Percentiles rank a stretch among this genome's conserved stretches.
These are phyloP conservation scores for Inonotus obliquus DNA, from an alignment of 1,284 basidiomycete genomes.

Conservation along the genomic window DNA sequence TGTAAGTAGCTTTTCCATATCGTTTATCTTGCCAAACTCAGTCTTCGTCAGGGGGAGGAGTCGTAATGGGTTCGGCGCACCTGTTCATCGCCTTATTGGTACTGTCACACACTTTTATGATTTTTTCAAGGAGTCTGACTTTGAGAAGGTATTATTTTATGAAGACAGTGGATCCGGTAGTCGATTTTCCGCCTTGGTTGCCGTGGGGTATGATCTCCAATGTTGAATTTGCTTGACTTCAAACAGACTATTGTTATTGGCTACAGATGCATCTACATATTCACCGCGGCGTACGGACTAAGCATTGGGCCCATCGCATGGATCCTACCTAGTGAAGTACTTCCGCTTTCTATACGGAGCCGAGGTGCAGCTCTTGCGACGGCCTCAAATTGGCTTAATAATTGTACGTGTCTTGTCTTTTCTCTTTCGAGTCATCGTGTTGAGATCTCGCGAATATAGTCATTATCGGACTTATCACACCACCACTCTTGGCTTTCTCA, in stretches of 20 bases:
- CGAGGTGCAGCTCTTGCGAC: conserved; percentile 83
- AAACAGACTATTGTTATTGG: conserved; percentile 1
- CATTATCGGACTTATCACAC: conserved; percentile 76
- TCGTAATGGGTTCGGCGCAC: conserved; percentile 70
- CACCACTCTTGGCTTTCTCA: conserved; percentile 61
- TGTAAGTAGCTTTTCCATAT: conserved; percentile 29
- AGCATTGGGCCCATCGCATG: conserved; percentile 86
- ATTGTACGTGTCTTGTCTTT: conserved; percentile 45
- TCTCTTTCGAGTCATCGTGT: conserved; percentile 22
- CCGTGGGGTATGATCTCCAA: conserved; percentile 48
- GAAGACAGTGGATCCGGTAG: conserved; percentile 53
- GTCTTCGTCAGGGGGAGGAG: conserved; percentile 49
- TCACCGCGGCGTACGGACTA: conserved; percentile 78
- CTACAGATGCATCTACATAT: conserved; percentile 63
- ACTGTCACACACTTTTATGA: conserved; percentile 11
- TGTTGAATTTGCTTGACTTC: conserved; percentile 1
- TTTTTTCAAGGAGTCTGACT: neutral
- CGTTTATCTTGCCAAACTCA: neutral
- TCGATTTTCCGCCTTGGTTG: conserved; percentile 53
- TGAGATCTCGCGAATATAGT: conserved; percentile 37
- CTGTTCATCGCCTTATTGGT: conserved; percentile 66
- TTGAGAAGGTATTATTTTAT: conserved; percentile 43
- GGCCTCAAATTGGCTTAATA: conserved; percentile 80
- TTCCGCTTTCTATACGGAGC: conserved; percentile 81
- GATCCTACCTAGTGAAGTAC: conserved; percentile 80